phyloP scores from a whole-genome alignment of 2,329 filamentous ascomycete genomes.

The Colletotrichum liaoningense region DNA sequence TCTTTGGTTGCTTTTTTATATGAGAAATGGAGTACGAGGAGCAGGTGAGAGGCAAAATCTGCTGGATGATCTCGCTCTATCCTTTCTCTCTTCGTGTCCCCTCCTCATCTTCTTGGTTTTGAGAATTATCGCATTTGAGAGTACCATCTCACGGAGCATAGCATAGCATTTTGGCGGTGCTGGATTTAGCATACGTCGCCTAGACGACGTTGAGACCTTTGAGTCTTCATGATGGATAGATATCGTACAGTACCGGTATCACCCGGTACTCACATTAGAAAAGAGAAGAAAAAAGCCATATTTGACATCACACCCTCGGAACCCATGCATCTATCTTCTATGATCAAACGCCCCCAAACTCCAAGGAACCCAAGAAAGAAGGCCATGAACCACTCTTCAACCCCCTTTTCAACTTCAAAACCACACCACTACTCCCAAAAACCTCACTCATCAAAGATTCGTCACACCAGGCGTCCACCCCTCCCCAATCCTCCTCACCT shows the following conservation, averaged over 20 bases:
- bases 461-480: slow-evolving; percentile 81
- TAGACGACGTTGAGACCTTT: slow-evolving; percentile 20
- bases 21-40: neutral
- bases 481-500: slow-evolving; percentile 88
- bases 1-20: neutral
- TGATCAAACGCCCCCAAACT: slow-evolving; percentile 10
- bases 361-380: neutral
- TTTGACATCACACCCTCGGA: neutral
- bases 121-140: neutral
- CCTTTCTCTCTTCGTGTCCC: neutral
- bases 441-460: slow-evolving; percentile 58
- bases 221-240: slow-evolving; percentile 9
- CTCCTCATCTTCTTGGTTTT: neutral
- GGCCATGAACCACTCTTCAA: neutral
- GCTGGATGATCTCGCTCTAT: neutral
- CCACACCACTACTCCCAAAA: neutral
- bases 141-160: slow-evolving; percentile 14
- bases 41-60: neutral
- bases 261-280: slow-evolving; percentile 1
- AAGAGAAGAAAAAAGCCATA: neutral
- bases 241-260: slow-evolving; percentile 1
- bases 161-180: slow-evolving; percentile 33
- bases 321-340: neutral
- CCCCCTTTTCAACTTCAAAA: neutral
- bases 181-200: neutral